phyloP scores from a whole-genome alignment of 441 rosid genomes.

The Gossypium schwendimanii region DNA sequence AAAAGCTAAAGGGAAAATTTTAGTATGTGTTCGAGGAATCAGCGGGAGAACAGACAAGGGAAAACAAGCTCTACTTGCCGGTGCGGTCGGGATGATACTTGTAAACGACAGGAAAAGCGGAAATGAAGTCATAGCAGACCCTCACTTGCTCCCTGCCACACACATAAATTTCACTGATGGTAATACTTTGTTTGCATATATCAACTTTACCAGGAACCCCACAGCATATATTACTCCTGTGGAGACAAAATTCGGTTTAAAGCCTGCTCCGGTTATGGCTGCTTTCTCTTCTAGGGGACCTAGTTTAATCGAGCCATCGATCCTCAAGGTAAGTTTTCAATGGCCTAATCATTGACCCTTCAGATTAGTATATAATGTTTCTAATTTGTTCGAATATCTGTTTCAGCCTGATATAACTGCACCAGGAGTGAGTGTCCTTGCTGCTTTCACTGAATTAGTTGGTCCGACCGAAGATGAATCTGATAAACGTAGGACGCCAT shows the following conservation, averaged over 20 bases:
- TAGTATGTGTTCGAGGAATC: constrained; percentile 45
- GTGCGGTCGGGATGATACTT: constrained; percentile 64
- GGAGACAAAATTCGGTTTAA: constrained; percentile 30
- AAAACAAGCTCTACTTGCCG: constrained; percentile 25
- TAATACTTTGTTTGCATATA: constrained; percentile 27
- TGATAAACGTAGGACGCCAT: constrained; percentile 28
- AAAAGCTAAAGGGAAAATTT: constrained; percentile 54
- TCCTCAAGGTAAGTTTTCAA: constrained; percentile 35
- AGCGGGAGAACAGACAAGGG: constrained; percentile 37
- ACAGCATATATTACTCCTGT: constrained; percentile 31
- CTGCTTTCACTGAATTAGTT: constrained; percentile 34
- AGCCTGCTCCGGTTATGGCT: constrained; percentile 32
- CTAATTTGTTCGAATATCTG: neutral
- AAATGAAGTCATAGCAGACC: constrained; percentile 33
- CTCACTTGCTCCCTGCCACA: constrained; percentile 54
- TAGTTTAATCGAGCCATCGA: constrained; percentile 35
- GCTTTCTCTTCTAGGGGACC: constrained; percentile 56
- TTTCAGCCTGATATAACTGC: constrained; percentile 55
- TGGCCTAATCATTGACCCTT: neutral
- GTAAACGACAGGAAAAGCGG: constrained; percentile 33
- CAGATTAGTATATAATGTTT: neutral
- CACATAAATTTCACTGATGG: constrained; percentile 46
- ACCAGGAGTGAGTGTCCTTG: constrained; percentile 46
- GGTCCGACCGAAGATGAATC: constrained; percentile 16
- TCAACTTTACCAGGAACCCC: constrained; percentile 42